These are phyloP conservation scores for Cornus controversa DNA, from an alignment of 148 eudicot species.

Conservation along the genomic window DNA sequence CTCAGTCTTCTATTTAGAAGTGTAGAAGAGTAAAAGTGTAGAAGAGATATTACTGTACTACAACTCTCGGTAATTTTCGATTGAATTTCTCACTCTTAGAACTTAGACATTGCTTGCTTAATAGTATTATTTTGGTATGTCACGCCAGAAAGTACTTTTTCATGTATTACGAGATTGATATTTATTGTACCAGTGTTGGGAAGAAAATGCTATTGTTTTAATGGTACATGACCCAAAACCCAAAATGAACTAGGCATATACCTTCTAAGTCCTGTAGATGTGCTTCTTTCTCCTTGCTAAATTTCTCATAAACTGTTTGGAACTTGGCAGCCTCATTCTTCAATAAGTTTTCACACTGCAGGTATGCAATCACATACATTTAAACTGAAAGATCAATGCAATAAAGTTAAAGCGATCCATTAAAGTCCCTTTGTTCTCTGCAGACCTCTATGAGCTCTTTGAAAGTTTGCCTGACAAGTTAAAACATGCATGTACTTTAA, in stretches of 20 bases:
- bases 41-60: too few species aligned
- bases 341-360: constrained; percentile 79
- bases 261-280: constrained; percentile 83
- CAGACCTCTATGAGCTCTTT: constrained; percentile 90
- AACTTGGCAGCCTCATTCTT: constrained; percentile 77
- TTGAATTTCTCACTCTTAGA: neutral
- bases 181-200: neutral
- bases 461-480: constrained; percentile 60
- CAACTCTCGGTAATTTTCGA: neutral
- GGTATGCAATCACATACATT: constrained; percentile 1
- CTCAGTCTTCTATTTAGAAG: too few species aligned
- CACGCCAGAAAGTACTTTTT: neutral
- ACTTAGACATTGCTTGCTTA: neutral
- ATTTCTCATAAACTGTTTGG: constrained; percentile 65
- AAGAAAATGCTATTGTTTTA: neutral
- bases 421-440: constrained; percentile 1
- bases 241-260: constrained; percentile 9
- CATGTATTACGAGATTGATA: neutral
- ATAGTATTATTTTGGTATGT: too few species aligned
- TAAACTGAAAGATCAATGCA: constrained; percentile 1
- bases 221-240: constrained; percentile 1
- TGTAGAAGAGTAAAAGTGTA: too few species aligned
- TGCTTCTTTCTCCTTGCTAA: constrained; percentile 72
- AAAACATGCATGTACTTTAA: constrained; percentile 1
- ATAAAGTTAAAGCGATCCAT: neutral